Evolutionary conservation across 306 rosid genomes (phyloP).

Genomic region (Begonia peltatifolia): DNA sequence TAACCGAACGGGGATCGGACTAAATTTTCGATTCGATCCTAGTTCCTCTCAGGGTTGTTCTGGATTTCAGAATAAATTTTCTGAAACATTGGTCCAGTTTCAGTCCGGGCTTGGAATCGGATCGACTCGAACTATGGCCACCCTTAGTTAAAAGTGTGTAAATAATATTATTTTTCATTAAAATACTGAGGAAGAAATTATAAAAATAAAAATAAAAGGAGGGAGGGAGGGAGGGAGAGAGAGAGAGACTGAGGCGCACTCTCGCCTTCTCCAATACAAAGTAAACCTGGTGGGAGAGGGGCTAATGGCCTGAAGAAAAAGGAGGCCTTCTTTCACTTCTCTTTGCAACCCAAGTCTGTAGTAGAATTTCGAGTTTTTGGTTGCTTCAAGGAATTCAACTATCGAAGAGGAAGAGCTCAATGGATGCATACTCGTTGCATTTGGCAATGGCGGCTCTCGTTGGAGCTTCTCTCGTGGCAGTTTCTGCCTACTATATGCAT

Average conservation of each 20-base stretch:
- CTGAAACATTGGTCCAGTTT: too few relatives aligned
- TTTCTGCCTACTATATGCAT: constrained; percentile 87
- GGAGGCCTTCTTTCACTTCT: neutral
- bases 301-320: neutral
- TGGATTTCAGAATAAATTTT: too few relatives aligned
- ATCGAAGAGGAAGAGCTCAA: constrained; percentile 5
- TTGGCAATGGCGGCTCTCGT: constrained; percentile 92
- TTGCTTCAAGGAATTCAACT: neutral
- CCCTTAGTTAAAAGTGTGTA: too few relatives aligned
- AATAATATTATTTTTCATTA: too few relatives aligned
- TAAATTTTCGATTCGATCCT: too few relatives aligned
- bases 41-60: too few relatives aligned
- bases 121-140: too few relatives aligned
- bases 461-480: constrained; percentile 85
- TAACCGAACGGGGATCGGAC: too few relatives aligned
- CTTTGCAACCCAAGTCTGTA: neutral
- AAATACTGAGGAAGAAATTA: too few relatives aligned
- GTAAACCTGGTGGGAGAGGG: neutral
- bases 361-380: neutral
- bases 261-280: neutral
- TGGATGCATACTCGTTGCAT: constrained; percentile 73
- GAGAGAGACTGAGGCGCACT: neutral
- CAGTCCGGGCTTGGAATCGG: too few relatives aligned
- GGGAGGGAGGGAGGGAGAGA: too few relatives aligned
- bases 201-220: too few relatives aligned